Conservation (phyloP, 106 monocot species). For the Phalaenopsis equestris region DNA sequence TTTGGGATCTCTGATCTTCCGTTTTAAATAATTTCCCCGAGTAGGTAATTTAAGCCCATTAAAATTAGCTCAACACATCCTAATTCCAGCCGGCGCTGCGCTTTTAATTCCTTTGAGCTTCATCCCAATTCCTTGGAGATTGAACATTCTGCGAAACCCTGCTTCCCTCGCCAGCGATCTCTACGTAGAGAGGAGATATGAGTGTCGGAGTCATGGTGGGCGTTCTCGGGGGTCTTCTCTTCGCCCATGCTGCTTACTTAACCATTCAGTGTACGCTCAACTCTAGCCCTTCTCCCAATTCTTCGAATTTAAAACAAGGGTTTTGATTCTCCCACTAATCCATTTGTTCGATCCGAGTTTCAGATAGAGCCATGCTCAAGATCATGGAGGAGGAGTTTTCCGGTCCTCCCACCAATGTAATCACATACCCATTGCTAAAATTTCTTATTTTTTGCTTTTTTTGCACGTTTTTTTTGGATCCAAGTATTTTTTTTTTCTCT, state of each 20-base stretch:
- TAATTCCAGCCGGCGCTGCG: neutral
- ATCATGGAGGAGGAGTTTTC: conserved; percentile 87
- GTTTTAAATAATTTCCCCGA: neutral
- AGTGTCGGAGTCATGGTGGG: conserved; percentile 51
- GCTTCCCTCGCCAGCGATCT: neutral
- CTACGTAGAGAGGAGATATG: conserved; percentile 24
- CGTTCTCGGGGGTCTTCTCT: conserved; percentile 60
- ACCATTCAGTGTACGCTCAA: conserved; percentile 64
- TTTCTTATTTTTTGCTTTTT: neutral
- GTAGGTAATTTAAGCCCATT: neutral
- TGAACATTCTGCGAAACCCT: neutral
- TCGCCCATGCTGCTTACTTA: conserved; percentile 75
- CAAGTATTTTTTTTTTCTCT: neutral
- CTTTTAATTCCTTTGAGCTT: too few species aligned
- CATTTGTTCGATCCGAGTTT: neutral
- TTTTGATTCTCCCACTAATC: neutral
- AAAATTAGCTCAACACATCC: neutral
- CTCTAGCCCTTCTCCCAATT: neutral
- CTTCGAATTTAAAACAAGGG: neutral
- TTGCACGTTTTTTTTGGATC: too few species aligned
- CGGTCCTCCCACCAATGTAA: conserved; percentile 63
- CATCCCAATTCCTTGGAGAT: neutral
- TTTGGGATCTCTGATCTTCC: too few species aligned
- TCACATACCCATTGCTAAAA: neutral
- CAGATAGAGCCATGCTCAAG: conserved; percentile 83